These are phyloP conservation scores for Monilinia fructicola DNA, from an alignment of 2,329 filamentous ascomycete species.

Conservation along the genomic window DNA sequence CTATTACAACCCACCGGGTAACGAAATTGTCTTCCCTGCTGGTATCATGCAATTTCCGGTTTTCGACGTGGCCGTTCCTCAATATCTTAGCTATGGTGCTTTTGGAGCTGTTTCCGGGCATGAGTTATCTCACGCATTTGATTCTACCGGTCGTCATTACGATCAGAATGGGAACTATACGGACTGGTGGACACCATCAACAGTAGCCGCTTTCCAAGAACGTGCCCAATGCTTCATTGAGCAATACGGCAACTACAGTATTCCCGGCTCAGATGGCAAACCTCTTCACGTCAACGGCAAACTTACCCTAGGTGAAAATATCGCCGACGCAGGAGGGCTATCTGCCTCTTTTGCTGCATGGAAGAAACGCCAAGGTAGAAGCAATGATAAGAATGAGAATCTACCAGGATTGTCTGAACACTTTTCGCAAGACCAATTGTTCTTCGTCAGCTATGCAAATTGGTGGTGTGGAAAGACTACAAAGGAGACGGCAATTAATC, in stretches of 20 bases:
- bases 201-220: constrained; percentile 56
- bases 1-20: constrained; percentile 55
- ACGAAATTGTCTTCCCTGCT: constrained; percentile 68
- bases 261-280: constrained; percentile 56
- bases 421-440: constrained; percentile 67
- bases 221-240: constrained; percentile 65
- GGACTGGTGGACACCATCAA: constrained; percentile 65
- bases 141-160: constrained; percentile 63
- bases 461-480: constrained; percentile 67
- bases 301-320: constrained; percentile 67
- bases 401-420: constrained; percentile 58
- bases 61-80: constrained; percentile 61
- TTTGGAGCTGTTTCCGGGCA: constrained; percentile 68
- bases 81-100: constrained; percentile 67
- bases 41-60: constrained; percentile 69
- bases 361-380: constrained; percentile 55
- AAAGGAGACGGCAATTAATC: constrained; percentile 55
- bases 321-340: constrained; percentile 68
- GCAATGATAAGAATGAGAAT: constrained; percentile 46
- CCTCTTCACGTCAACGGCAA: constrained; percentile 61
- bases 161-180: constrained; percentile 64
- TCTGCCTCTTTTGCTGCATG: constrained; percentile 63
- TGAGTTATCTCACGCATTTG: constrained; percentile 69
- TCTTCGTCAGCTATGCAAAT: constrained; percentile 65
- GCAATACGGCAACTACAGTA: constrained; percentile 63